Evolutionary conservation across 192 early-diverging fungal genomes (phyloP).

Genomic region (Coemansia nantahalensis): DNA sequence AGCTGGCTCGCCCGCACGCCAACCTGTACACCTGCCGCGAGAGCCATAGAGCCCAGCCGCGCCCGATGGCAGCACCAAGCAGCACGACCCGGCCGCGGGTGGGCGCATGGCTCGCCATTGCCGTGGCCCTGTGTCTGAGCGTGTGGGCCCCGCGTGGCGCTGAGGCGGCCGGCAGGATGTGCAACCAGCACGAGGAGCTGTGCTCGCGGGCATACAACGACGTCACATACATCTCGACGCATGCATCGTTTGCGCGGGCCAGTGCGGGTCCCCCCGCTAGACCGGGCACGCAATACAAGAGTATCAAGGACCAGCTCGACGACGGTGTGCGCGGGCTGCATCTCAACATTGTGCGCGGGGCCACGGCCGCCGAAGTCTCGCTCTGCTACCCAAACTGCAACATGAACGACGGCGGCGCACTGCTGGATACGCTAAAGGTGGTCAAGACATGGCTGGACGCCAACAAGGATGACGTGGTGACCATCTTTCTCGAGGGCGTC

Average conservation of each 20-base stretch:
- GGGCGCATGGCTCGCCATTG: neutral
- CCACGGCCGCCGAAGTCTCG: conserved; percentile 17
- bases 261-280: conserved; percentile 8
- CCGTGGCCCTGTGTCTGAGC: neutral
- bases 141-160: conserved; percentile 20
- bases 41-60: neutral
- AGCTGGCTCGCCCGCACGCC: no score
- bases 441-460: conserved; percentile 41
- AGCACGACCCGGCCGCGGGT: neutral
- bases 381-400: conserved; percentile 46
- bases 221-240: conserved; percentile 37
- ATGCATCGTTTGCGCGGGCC: conserved; percentile 44
- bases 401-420: conserved; percentile 40
- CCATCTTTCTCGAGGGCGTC: conserved; percentile 41
- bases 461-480: conserved; percentile 44
- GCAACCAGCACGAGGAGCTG: conserved; percentile 47
- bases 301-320: conserved; percentile 38
- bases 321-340: conserved; percentile 51
- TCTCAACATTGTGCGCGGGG: conserved; percentile 37
- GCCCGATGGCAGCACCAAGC: neutral
- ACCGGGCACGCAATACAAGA: conserved; percentile 47
- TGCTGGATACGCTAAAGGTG: conserved; percentile 26
- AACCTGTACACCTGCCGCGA: no score
- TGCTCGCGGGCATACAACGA: conserved; percentile 47
- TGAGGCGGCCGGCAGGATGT: conserved; percentile 12